Conservation (phyloP, 2,329 filamentous ascomycete species). For the Endoconidiophora laricicola region DNA sequence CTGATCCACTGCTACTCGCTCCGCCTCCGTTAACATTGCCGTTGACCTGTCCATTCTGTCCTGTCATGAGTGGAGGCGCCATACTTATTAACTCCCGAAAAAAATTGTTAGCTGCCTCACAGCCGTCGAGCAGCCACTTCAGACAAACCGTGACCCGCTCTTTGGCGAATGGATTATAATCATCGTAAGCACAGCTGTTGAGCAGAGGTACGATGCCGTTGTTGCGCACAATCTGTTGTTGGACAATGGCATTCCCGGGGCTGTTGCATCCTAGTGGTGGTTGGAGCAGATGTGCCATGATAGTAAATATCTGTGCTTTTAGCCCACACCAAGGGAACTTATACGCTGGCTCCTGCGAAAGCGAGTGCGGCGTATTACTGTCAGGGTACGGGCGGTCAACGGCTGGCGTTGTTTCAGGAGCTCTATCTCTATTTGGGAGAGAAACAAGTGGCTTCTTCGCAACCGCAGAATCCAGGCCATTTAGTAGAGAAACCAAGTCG, state of each 20-base stretch:
- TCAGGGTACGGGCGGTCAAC: slow-evolving; percentile 23
- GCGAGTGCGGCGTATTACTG: slow-evolving; percentile 16
- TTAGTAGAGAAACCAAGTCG: slow-evolving; percentile 73
- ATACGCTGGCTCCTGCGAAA: slow-evolving; percentile 44
- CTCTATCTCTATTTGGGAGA: slow-evolving; percentile 14
- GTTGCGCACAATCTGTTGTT: slow-evolving; percentile 71
- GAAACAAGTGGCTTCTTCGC: slow-evolving; percentile 57
- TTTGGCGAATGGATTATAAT: slow-evolving; percentile 85
- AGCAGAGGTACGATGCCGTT: slow-evolving; percentile 77
- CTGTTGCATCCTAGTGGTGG: slow-evolving; percentile 48
- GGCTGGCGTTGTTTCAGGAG: slow-evolving; percentile 23
- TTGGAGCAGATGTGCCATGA: slow-evolving; percentile 77
- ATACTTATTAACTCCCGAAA: slow-evolving; percentile 45
- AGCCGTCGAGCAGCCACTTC: slow-evolving; percentile 67
- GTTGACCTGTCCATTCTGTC: background rate
- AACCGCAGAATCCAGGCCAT: slow-evolving; percentile 74
- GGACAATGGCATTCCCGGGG: slow-evolving; percentile 56
- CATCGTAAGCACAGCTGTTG: slow-evolving; percentile 80
- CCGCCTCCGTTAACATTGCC: background rate
- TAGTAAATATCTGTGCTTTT: slow-evolving; percentile 83
- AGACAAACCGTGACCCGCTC: slow-evolving; percentile 79
- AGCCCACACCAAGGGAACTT: slow-evolving; percentile 56
- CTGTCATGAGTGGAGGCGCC: slow-evolving; percentile 19
- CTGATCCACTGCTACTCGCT: background rate
- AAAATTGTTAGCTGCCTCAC: slow-evolving; percentile 54